Evolutionary conservation across 116 monocot genomes (phyloP).

Genomic region (Cymodocea nodosa): DNA sequence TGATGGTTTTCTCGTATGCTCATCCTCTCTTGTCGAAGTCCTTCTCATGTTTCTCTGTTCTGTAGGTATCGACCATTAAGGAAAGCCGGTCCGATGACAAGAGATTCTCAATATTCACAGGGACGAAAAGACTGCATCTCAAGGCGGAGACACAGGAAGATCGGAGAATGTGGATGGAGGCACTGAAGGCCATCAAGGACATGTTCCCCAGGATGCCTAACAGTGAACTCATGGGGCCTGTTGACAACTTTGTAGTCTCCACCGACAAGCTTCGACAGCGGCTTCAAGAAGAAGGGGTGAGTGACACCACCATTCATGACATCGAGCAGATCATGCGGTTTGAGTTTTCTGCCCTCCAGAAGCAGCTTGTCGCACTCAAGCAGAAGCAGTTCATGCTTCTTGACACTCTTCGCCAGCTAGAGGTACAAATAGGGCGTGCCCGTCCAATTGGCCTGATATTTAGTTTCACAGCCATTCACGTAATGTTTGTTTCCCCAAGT

Average conservation of each 20-base stretch:
- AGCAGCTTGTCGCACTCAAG: slow-evolving; percentile 57
- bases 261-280: slow-evolving; percentile 61
- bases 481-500: too few species aligned
- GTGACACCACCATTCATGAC: slow-evolving; percentile 49
- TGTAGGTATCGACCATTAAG: slow-evolving; percentile 40
- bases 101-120: slow-evolving; percentile 80
- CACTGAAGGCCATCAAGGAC: slow-evolving; percentile 63
- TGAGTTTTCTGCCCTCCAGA: slow-evolving; percentile 70
- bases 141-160: slow-evolving; percentile 88
- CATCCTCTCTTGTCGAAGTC: neutral
- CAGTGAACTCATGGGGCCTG: slow-evolving; percentile 65
- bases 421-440: slow-evolving; percentile 28
- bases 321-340: slow-evolving; percentile 66
- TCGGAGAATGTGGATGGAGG: slow-evolving; percentile 58
- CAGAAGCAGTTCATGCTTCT: slow-evolving; percentile 70
- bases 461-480: too few species aligned
- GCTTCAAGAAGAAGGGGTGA: slow-evolving; percentile 55
- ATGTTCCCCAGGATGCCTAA: slow-evolving; percentile 86
- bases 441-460: neutral
- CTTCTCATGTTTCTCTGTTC: neutral
- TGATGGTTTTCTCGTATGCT: too few species aligned
- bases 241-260: slow-evolving; percentile 35
- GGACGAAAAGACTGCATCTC: slow-evolving; percentile 76
- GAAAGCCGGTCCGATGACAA: slow-evolving; percentile 75
- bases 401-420: slow-evolving; percentile 83